phyloP scores from a whole-genome alignment of 441 rosid genomes.

The Euphorbia corollata region DNA sequence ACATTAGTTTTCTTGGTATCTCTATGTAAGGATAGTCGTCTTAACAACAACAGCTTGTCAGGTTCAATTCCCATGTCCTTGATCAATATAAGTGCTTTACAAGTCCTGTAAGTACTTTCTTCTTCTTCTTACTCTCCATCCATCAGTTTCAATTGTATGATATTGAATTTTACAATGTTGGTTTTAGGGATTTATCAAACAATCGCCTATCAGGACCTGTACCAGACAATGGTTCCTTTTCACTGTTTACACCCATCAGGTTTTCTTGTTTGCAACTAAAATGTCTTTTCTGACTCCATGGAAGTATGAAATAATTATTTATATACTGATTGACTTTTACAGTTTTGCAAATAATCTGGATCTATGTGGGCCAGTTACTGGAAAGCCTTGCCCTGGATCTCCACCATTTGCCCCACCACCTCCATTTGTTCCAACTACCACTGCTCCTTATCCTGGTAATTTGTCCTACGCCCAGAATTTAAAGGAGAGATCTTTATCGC shows the following conservation, averaged over 20 bases:
- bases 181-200: constrained; percentile 84
- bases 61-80: constrained; percentile 84
- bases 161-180: neutral
- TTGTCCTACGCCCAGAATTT: neutral
- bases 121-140: neutral
- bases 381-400: constrained; percentile 84
- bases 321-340: constrained; percentile 25
- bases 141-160: constrained; percentile 10
- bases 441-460: constrained; percentile 60
- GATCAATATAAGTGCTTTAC: constrained; percentile 63
- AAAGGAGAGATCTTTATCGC: neutral
- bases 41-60: constrained; percentile 78
- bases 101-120: constrained; percentile 66
- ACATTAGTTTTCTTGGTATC: constrained; percentile 20
- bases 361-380: constrained; percentile 86
- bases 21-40: constrained; percentile 65
- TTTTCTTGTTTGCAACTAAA: constrained; percentile 19
- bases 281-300: neutral
- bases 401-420: constrained; percentile 96
- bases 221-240: constrained; percentile 85
- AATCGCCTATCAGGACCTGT: constrained; percentile 77
- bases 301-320: constrained; percentile 16
- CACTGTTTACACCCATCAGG: constrained; percentile 94
- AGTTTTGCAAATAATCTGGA: constrained; percentile 84
- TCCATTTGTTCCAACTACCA: constrained; percentile 65